These are phyloP conservation scores for Puya raimondii DNA, from an alignment of 176 grass and related monocot genomes.

Conservation along the genomic window DNA sequence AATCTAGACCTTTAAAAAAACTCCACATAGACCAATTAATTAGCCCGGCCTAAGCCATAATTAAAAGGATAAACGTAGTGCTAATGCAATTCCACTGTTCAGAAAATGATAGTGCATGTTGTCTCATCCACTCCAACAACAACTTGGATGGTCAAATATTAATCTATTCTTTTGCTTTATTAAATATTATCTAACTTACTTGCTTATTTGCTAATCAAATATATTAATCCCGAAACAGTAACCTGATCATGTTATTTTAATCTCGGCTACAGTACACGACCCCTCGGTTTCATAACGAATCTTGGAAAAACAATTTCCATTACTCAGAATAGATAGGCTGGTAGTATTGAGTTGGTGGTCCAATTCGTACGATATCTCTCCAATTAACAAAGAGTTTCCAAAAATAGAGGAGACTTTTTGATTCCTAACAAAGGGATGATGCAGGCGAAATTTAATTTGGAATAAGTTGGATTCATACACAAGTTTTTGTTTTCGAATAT, in stretches of 20 bases:
- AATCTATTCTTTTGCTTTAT: neutral
- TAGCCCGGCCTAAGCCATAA: neutral
- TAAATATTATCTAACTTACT: neutral
- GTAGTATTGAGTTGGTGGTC: neutral
- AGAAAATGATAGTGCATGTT: neutral
- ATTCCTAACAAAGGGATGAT: too few relatives aligned
- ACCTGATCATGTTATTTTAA: too few relatives aligned
- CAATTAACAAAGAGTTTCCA: too few relatives aligned
- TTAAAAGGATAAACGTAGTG: neutral
- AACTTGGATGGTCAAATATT: neutral
- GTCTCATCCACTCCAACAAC: neutral
- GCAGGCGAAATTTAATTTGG: too few relatives aligned
- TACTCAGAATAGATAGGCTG: neutral
- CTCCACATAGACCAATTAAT: neutral
- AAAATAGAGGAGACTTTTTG: too few relatives aligned
- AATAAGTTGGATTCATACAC: too few relatives aligned
- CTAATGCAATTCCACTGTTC: neutral
- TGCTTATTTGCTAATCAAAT: too few relatives aligned
- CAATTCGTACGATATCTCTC: neutral
- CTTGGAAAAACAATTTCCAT: too few relatives aligned
- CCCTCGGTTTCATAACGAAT: too few relatives aligned
- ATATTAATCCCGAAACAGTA: neutral
- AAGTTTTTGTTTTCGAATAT: too few relatives aligned
- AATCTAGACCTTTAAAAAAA: too few relatives aligned
- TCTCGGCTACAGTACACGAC: too few relatives aligned